Conservation (phyloP, 108 stramenopile species). For the Parietichytrium sp. region DNA sequence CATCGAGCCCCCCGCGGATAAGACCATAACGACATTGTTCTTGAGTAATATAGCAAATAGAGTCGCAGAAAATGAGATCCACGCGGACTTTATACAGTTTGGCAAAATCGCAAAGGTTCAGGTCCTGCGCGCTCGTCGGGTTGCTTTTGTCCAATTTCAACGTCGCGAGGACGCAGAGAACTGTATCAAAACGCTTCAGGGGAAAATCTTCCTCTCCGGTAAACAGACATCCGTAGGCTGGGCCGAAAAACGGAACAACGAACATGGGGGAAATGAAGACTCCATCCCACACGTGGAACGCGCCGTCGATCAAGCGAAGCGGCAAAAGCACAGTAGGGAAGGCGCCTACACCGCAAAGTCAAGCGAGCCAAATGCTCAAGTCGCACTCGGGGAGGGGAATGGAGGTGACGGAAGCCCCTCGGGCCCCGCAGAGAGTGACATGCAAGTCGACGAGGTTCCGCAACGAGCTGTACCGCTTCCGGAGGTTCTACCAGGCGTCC, state of each 20-base stretch:
- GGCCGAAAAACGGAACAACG: conserved; percentile 26
- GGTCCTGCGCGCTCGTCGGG: neutral
- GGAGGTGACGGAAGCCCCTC: too few species aligned
- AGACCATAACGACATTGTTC: neutral
- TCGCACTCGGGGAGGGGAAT: too few species aligned
- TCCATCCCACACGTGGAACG: too few species aligned
- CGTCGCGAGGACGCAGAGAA: conserved; percentile 3
- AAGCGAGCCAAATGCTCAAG: too few species aligned
- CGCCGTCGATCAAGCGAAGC: too few species aligned
- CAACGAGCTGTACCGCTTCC: neutral
- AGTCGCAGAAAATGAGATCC: neutral
- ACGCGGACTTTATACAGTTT: neutral
- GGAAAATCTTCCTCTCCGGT: neutral
- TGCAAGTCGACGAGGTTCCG: too few species aligned
- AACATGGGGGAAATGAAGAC: too few species aligned
- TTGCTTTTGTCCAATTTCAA: conserved; percentile 1
- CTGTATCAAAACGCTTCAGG: neutral
- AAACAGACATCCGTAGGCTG: conserved; percentile 16
- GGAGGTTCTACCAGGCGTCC: neutral
- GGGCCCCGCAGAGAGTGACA: too few species aligned
- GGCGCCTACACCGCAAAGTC: too few species aligned
- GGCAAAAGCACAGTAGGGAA: too few species aligned
- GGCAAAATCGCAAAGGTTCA: neutral
- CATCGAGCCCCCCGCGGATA: neutral
- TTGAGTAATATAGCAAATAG: neutral